These are phyloP conservation scores for Dianthus caryophyllus DNA, from an alignment of 148 eudicot genomes.

Conservation along the genomic window DNA sequence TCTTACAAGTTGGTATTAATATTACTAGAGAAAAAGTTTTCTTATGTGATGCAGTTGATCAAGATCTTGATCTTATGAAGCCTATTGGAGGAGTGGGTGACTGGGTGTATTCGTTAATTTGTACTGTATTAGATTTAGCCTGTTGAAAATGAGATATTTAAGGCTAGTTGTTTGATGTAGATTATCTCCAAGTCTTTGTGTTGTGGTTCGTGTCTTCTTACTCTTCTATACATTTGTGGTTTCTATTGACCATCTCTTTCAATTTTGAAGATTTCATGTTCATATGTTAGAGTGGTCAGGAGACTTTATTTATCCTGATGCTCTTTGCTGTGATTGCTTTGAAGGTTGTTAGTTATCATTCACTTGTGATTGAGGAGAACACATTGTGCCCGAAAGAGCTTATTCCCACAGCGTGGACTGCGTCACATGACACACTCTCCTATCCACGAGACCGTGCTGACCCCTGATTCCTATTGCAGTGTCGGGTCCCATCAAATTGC, in stretches of 20 bases:
- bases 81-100: background rate
- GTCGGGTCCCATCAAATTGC: slow-evolving; percentile 20
- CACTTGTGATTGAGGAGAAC: slow-evolving; percentile 73
- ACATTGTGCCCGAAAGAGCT: slow-evolving; percentile 86
- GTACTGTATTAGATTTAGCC: background rate
- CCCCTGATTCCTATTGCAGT: slow-evolving; percentile 28
- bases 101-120: too few relatives aligned
- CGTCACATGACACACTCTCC: slow-evolving; percentile 49
- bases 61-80: background rate
- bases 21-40: background rate
- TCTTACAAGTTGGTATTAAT: background rate
- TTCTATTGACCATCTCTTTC: background rate
- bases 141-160: background rate
- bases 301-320: slow-evolving; percentile 4
- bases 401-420: slow-evolving; percentile 92
- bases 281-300: background rate
- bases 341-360: slow-evolving; percentile 98
- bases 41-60: background rate
- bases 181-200: background rate
- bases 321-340: slow-evolving; percentile 22
- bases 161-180: background rate
- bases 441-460: slow-evolving; percentile 41
- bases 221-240: background rate
- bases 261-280: background rate
- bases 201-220: background rate